Evolutionary conservation across 345 rosid species (phyloP).

Genomic region (Durio zibethinus): DNA sequence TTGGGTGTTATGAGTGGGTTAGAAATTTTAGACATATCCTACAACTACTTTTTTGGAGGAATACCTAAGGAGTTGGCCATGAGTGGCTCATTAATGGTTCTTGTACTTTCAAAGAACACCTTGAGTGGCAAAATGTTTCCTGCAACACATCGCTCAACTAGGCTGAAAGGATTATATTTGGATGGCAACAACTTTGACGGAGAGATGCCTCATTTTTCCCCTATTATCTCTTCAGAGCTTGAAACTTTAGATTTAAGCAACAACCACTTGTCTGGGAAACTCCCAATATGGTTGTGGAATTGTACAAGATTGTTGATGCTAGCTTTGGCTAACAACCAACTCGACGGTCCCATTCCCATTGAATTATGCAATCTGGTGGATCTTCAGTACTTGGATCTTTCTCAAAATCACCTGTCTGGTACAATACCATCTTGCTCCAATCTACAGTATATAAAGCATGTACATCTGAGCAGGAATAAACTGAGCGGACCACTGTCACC

Average conservation of each 20-base stretch:
- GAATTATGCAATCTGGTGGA: background rate
- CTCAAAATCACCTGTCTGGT: background rate
- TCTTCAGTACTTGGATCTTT: background rate
- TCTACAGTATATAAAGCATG: rapidly evolving
- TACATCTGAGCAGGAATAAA: background rate
- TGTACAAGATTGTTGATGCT: rapidly evolving
- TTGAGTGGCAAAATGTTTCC: no score
- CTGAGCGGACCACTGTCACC: background rate
- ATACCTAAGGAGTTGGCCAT: constrained; percentile 2
- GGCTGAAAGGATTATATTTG: no score
- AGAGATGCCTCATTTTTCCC: background rate
- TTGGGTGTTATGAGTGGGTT: no score
- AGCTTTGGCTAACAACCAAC: background rate
- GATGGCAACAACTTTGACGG: background rate
- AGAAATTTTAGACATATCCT: no score
- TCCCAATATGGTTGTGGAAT: constrained; percentile 16
- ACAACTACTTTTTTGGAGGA: constrained; percentile 13
- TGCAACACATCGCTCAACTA: no score
- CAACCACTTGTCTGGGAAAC: constrained; percentile 2
- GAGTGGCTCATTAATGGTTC: background rate
- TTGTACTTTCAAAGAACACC: constrained; percentile 20
- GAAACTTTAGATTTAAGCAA: constrained; percentile 7
- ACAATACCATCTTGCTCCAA: background rate
- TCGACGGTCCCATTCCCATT: background rate
- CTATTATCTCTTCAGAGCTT: background rate